Evolutionary conservation across 257 asterid genomes (phyloP), one percentile per base, ranked within the genome.

Genomic region (Ilex asprella): DNA sequence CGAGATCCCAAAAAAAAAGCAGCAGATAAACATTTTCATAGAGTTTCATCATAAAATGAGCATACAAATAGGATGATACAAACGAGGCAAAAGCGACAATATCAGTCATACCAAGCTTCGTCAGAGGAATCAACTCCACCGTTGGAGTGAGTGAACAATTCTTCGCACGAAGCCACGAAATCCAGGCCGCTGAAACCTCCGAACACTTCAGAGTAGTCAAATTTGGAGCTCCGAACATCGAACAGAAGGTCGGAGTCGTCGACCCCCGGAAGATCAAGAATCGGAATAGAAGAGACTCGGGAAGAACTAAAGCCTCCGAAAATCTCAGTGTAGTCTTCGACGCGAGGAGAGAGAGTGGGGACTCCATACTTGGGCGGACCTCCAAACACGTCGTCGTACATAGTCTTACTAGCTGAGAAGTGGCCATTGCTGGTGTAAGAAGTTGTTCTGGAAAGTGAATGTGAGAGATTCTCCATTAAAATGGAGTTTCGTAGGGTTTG

Each of bases 311-410:
- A 83, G 35, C 95, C 94, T 10, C 87, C 93, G 64, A 92, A 92
- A 69, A 92, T 89, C 88, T 92, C 95, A 16, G 70, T 61, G 64
- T 92, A 92, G 67, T 92, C 97, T 64, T 92, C 83, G 57, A 72
- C 76, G 55, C 98, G 80, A 29, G 97, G 98, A n/a, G 95, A 86
- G 30, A 86, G 71, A 7, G 85, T 75, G 30, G 86, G 81, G 31
- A 67, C 71, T 7, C 85, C 82, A 63, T 76, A 67, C 78, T 81
- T 82, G 0, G 88, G 83, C 8, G 83, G 78, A 13, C 79, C 84
- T 15, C 88, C 82, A 55, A 88, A 88, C 41, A 88, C 95, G 76
- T 78, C 95, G 79, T 91, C 95, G 86, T 91, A 91, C 0, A 78
- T 70, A 5, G 93, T 78, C 79, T 77, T 83, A 63, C 76, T 82